Base-by-base conservation (phyloP, 129 eudicot species). In the Glebionis coronaria region DNA sequence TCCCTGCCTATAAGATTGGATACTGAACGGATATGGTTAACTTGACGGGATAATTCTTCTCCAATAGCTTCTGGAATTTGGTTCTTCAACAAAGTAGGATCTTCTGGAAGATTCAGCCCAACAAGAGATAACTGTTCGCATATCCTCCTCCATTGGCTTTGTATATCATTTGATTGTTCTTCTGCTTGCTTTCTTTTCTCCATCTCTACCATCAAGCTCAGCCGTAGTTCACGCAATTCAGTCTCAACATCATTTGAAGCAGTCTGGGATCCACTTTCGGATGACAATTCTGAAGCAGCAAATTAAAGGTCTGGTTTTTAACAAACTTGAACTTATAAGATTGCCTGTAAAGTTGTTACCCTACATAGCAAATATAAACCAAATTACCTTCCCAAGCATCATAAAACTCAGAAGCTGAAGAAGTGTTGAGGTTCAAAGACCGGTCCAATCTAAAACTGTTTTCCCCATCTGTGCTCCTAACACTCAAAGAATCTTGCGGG, bases 361-460 rank as follows among this genome's bases (percentile, higher is more conserved):
- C 31, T 19, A 56, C 8, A 55, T 44, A 56, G 56, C 23, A 55
- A 67, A 38, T 25, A 18, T 15, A 67, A 49, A 59, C 56, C 9
- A 16, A 55, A 61, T 56, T 79, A 92, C 98, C 98, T 81, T 92
- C 98, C 96, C 95, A 85, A 15, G 98, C 98, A 88, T 92, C 98
- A 76, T 81, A 92, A 76, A 88, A 92, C 79, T 88, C 98, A 15
- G 91, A 81, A 68, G 61, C 51, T n/a, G 96, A 82, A 3, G 96
- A 82, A 3, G 90, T 53, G 55, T 72, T 23, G 20, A 70, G 71
- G 67, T 67, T 77, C 70, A 73, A 52, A 25, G 83, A 71, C 61
- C 77, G 84, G n/a, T 83, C 95, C 46, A 56, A 61, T 76, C 71
- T 85, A 18, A 31, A 44, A 29, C 44, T 72, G 59, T 68, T 74